Evolutionary conservation across 352 stramenopile species (phyloP), one percentile per base, ranked within the genome.

Genomic region (Phytophthora fragariaefolia): DNA sequence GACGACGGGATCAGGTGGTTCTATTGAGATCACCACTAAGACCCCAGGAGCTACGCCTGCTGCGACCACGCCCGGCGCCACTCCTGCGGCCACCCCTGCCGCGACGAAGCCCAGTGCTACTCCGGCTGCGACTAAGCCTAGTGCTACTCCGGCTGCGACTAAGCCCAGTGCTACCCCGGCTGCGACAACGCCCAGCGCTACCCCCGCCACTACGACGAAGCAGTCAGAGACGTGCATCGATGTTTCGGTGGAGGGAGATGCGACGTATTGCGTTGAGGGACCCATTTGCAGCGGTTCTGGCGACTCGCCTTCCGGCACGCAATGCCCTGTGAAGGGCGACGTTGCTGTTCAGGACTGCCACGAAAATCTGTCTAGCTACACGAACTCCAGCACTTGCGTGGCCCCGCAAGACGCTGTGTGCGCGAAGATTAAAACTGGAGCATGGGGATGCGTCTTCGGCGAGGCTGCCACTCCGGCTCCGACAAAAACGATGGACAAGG

Each of bases 201-300:
- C 71, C 2, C 61, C 66, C 30, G 54, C 65, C 6, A 38, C 70
- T n/a, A 73, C 64, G 34, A 73, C 49, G 30, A 62, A 58, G 46
- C 46, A 64, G 26, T 53, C 67, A n/a, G 51, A 58, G 23, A 70
- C 60, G 51, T 92, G 83, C 68, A 82, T 73, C 0, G 59, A 89
- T 20, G 79, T 92, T 32, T 91, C 79, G 12, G 83, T 94, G 20
- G 77, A 91, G 49, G 66, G 77, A 1, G 83, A 92, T 58, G 86
- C 83, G 24, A 92, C 86, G 17, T 92, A 91, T 68, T 92, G 83
- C 69, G 86, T 92, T 45, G 48, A 66, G 9, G 85, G 82, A 23
- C 69, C 80, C 2, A 79, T 92, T 45, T 94, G 85, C 64, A 86
- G 74, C 28, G 85, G 85, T 42, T 63, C 69, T 8, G 81, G 79